These are phyloP conservation scores for Populus ilicifolia DNA, from an alignment of 345 rosid genomes.

Conservation along the genomic window DNA sequence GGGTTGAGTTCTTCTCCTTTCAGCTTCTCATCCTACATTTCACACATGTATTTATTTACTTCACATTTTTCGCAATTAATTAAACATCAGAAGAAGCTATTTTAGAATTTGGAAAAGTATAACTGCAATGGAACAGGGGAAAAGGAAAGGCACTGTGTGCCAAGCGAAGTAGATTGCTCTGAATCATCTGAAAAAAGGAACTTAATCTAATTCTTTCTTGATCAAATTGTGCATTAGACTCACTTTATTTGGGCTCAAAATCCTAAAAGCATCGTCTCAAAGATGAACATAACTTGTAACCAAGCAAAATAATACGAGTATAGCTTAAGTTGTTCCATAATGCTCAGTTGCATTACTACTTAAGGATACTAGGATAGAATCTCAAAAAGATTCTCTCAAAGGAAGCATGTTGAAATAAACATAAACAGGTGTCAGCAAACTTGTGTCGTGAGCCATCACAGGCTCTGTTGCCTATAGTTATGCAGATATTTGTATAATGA, in stretches of 20 bases:
- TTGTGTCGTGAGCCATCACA: not conserved
- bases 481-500: not conserved
- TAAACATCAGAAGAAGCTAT: not conserved
- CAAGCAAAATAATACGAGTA: too few relatives aligned
- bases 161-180: not conserved
- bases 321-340: too few relatives aligned
- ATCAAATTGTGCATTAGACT: not conserved
- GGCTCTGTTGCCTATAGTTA: not conserved
- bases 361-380: too few relatives aligned
- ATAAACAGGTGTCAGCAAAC: not conserved
- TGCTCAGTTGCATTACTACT: too few relatives aligned
- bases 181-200: too few relatives aligned
- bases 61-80: not conserved
- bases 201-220: not conserved
- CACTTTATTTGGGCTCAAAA: not conserved
- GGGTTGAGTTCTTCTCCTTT: constrained; percentile 40
- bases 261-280: not conserved
- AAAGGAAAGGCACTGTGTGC: not conserved
- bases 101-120: not conserved
- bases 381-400: too few relatives aligned
- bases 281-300: not conserved
- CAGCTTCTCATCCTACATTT: constrained; percentile 66
- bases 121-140: not conserved
- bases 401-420: too few relatives aligned
- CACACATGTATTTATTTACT: not conserved